Evolutionary conservation across 805 yeast genomes (phyloP), one percentile per base, ranked within the genome.

Genomic region (Lachancea quebecensis): DNA sequence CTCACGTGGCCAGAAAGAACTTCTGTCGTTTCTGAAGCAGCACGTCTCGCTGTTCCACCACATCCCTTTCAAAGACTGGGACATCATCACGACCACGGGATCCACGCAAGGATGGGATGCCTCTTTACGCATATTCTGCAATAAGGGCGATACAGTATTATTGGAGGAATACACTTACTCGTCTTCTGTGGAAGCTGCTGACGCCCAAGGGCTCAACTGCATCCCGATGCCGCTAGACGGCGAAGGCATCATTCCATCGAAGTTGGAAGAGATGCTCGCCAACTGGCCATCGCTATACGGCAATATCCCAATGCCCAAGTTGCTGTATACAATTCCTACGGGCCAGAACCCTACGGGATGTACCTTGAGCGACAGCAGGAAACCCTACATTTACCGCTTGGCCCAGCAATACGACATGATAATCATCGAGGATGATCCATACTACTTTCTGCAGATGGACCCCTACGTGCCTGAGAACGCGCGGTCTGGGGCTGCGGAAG

Each of bases 281-380:
- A 66, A 72, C 56, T 89, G 95, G 96, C 69, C 69, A 5, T 80
- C 71, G 29, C 15, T 35, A 8, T 56, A 66, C 25, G 71, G 66
- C 33, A 67, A 66, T 7, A 39, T 46, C 27, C 75, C 77, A 47
- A 76, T 77, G 65, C 96, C 97, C 51, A 85, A 81, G 64, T 70
- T 88, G 48, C 71, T 89, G 54, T 89, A 89, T 75, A 79, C 88
- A 35, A 85, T 89, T 56, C 81, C 88, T 50, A 89, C 96, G 10
- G 97, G 97, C 49, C 97, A 89, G 70, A 89, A 89, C 74, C 97
- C 97, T 47, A 87, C 95, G 16, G 97, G 97, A 18, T 81, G 91
- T 5, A 82, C 85, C 34, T 69, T 89, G 54, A 70, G 81, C 37
- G 65, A 57, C 16, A 87, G 82, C 58, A 78, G 96, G 69, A 83